Percentiles rank a stretch among this genome's conserved stretches.
Evolutionary conservation across 2,329 filamentous ascomycete genomes (phyloP).

Genomic region (Colletotrichum sp.): DNA sequence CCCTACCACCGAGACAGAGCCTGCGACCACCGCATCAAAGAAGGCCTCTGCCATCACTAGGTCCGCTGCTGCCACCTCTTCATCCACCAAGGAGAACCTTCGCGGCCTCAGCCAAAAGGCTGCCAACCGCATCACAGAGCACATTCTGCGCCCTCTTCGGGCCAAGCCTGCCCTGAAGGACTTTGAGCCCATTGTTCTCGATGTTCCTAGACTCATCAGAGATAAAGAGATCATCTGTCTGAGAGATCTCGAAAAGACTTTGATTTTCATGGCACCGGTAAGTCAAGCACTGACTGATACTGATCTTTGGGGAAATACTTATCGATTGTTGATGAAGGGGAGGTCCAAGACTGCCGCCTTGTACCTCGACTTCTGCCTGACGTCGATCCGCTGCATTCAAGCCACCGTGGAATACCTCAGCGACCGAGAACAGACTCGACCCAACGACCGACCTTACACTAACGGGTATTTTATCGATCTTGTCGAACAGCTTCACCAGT

Average conservation of each 20-base stretch:
- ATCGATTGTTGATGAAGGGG: slow-evolving; percentile 80
- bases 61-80: slow-evolving; percentile 55
- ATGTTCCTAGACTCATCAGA: slow-evolving; percentile 79
- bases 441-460: slow-evolving; percentile 88
- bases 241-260: slow-evolving; percentile 90
- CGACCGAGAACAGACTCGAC: slow-evolving; percentile 85
- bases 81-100: slow-evolving; percentile 53
- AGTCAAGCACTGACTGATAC: slow-evolving; percentile 66
- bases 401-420: slow-evolving; percentile 85
- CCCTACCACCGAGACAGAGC: slow-evolving; percentile 58
- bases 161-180: slow-evolving; percentile 75
- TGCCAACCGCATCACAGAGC: slow-evolving; percentile 78
- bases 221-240: slow-evolving; percentile 89
- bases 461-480: slow-evolving; percentile 97
- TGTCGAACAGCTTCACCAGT: slow-evolving; percentile 89
- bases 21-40: slow-evolving; percentile 41
- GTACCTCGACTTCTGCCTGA: slow-evolving; percentile 89
- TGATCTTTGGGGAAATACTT: slow-evolving; percentile 67
- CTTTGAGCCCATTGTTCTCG: slow-evolving; percentile 80
- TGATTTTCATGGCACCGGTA: slow-evolving; percentile 92
- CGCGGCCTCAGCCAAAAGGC: slow-evolving; percentile 72
- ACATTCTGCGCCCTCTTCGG: slow-evolving; percentile 80
- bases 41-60: slow-evolving; percentile 66
- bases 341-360: slow-evolving; percentile 71
- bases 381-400: slow-evolving; percentile 88